A percentile compares a stretch with the other conserved stretches of the same genome.
These are phyloP conservation scores for Penicillium parvum DNA, from an alignment of 495 filamentous ascomycete genomes.

Conservation along the genomic window DNA sequence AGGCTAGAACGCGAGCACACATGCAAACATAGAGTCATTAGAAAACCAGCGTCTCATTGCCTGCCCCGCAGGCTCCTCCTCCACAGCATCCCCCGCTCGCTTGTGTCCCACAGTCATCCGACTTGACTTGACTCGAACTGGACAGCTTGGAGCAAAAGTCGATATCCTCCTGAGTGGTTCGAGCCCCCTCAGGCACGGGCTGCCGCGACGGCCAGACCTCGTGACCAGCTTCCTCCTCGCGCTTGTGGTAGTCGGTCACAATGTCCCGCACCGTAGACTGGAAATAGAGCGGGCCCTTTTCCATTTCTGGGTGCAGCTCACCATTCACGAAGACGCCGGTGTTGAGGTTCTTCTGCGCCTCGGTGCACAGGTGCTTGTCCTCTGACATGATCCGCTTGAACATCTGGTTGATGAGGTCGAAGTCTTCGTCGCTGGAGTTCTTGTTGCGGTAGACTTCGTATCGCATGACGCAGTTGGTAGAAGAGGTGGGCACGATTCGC, in stretches of 20 bases:
- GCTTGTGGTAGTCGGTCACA: slow-evolving; percentile 33
- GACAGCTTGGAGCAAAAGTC: slow-evolving; percentile 36
- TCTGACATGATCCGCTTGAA: slow-evolving; percentile 45
- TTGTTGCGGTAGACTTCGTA: slow-evolving; percentile 51
- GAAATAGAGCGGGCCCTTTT: slow-evolving; percentile 45
- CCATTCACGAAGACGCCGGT: slow-evolving; percentile 40
- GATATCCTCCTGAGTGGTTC: slow-evolving; percentile 32
- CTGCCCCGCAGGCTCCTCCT: slow-evolving; percentile 14
- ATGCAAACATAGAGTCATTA: slow-evolving; percentile 6
- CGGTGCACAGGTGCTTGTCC: slow-evolving; percentile 41
- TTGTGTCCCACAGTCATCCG: slow-evolving; percentile 8
- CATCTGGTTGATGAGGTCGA: slow-evolving; percentile 34
- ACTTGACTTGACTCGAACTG: slow-evolving; percentile 6
- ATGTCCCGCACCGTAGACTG: slow-evolving; percentile 40
- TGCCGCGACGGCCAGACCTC: slow-evolving; percentile 51
- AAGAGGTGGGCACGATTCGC: slow-evolving; percentile 38
- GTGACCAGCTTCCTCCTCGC: slow-evolving; percentile 34
- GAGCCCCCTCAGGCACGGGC: slow-evolving; percentile 24
- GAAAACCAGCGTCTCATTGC: slow-evolving; percentile 16
- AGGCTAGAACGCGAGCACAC: slow-evolving; percentile 3
- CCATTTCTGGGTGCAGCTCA: slow-evolving; percentile 41
- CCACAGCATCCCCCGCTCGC: slow-evolving; percentile 23
- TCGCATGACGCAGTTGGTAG: slow-evolving; percentile 32
- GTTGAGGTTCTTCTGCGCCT: slow-evolving; percentile 42
- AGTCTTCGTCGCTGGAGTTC: slow-evolving; percentile 38